Conservation (phyloP, 1,139 yeast species). For the Yamadazyma taylorii region DNA sequence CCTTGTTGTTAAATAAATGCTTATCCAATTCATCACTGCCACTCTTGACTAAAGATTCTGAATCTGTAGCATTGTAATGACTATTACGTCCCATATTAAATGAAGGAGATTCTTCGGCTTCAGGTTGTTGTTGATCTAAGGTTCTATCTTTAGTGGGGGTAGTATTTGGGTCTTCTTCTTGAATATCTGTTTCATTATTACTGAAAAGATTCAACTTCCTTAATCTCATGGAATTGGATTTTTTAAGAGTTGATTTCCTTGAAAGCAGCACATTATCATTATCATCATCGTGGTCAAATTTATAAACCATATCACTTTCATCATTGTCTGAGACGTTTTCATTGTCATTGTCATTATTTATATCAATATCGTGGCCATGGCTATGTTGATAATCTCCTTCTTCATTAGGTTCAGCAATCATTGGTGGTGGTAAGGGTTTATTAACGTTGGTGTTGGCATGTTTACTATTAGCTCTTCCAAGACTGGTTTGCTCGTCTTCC, state of each 20-base stretch:
- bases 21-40: conserved; percentile 18
- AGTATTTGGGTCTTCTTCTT: conserved; percentile 12
- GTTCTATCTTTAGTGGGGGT: conserved; percentile 13
- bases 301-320: conserved; percentile 33
- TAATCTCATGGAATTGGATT: conserved; percentile 43
- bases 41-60: conserved; percentile 15
- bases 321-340: no score
- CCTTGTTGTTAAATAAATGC: conserved; percentile 14
- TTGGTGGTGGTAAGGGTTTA: conserved; percentile 9
- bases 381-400: conserved; percentile 22
- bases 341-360: conserved; percentile 17
- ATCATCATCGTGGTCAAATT: conserved; percentile 29
- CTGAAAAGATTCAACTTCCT: conserved; percentile 43
- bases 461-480: conserved; percentile 1
- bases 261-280: conserved; percentile 27
- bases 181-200: conserved; percentile 14
- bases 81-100: conserved; percentile 12
- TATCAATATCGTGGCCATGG: conserved; percentile 25
- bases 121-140: neutral
- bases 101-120: conserved; percentile 17
- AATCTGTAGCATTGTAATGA: conserved; percentile 5
- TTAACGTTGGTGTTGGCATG: neutral
- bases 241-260: conserved; percentile 40
- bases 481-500: conserved; percentile 19
- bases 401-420: conserved; percentile 4